Evolutionary conservation across 441 rosid species (phyloP).

Genomic region (Gossypium trilobum): DNA sequence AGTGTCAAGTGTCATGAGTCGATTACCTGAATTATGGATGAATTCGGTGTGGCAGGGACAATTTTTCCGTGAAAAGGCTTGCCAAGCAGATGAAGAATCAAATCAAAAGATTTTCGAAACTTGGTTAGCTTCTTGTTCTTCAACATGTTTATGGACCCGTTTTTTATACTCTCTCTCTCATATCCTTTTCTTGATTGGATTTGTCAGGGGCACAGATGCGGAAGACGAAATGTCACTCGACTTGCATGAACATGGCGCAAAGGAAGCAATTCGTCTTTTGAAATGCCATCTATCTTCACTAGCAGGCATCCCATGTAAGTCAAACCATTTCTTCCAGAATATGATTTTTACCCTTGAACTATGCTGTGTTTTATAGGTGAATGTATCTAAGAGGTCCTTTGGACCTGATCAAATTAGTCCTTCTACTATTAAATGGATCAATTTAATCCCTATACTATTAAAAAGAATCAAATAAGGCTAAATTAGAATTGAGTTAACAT

Average conservation of each 20-base stretch:
- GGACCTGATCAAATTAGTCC: too few species aligned
- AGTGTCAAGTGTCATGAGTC: neutral
- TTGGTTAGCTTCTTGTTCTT: conserved; percentile 25
- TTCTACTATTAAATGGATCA: too few species aligned
- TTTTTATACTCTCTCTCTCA: neutral
- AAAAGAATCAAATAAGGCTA: too few species aligned
- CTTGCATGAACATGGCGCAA: conserved; percentile 30
- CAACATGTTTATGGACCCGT: neutral
- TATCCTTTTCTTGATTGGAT: neutral
- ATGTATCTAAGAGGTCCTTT: too few species aligned
- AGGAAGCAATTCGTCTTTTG: conserved; percentile 38
- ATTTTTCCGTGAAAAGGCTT: conserved; percentile 36
- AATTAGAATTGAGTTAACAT: too few species aligned
- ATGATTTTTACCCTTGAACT: neutral
- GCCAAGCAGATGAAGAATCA: conserved; percentile 47
- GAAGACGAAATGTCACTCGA: conserved; percentile 30
- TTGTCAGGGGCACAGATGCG: conserved; percentile 26
- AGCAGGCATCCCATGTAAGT: conserved; percentile 48
- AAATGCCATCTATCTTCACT: conserved; percentile 37
- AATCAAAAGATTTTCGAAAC: conserved; percentile 38
- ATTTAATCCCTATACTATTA: too few species aligned
- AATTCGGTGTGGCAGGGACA: conserved; percentile 40
- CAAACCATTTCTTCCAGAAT: neutral
- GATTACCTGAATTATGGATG: conserved; percentile 4
- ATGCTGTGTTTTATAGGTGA: neutral